Conservation (phyloP, 805 yeast genomes). For the Candida germanica region DNA sequence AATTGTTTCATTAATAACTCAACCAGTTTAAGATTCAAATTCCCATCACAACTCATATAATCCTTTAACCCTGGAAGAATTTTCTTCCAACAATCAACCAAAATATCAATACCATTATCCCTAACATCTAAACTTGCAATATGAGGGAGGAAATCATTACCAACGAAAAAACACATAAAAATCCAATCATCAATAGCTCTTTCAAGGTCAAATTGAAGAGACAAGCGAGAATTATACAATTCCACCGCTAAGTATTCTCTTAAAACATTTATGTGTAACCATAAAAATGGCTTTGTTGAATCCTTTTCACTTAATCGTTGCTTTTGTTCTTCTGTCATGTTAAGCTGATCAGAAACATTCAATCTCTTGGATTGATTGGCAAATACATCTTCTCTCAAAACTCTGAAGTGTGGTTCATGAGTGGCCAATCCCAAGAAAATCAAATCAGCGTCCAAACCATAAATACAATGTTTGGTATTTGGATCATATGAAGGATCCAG, state of each 20-base stretch:
- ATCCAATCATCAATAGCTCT: slow-evolving; percentile 99
- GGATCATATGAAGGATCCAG: slow-evolving; percentile 85
- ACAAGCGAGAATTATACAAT: slow-evolving; percentile 62
- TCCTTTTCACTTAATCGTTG: slow-evolving; percentile 40
- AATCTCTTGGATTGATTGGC: slow-evolving; percentile 61
- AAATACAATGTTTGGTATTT: slow-evolving; percentile 92
- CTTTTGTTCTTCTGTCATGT: slow-evolving; percentile 59
- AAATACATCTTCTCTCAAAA: slow-evolving; percentile 94
- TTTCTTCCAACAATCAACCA: slow-evolving; percentile 81
- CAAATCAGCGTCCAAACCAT: slow-evolving; percentile 96
- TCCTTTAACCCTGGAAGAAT: slow-evolving; percentile 63
- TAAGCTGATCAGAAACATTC: slow-evolving; percentile 47
- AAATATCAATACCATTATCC: slow-evolving; percentile 84
- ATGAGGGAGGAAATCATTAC: slow-evolving; percentile 97
- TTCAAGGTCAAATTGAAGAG: slow-evolving; percentile 82
- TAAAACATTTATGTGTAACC: slow-evolving; percentile 86
- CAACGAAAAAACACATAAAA: slow-evolving; percentile 96
- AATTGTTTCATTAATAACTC: slow-evolving; percentile 64
- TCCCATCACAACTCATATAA: slow-evolving; percentile 89
- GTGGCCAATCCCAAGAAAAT: slow-evolving; percentile 95
- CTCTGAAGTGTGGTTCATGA: slow-evolving; percentile 95
- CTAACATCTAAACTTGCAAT: slow-evolving; percentile 92
- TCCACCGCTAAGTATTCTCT: slow-evolving; percentile 88
- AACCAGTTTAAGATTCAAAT: slow-evolving; percentile 69
- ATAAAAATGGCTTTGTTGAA: slow-evolving; percentile 78